Percentiles rank a stretch among this genome's conserved stretches.
Conservation (phyloP, 257 asterid species). For the Ocimum tenuiflorum region DNA sequence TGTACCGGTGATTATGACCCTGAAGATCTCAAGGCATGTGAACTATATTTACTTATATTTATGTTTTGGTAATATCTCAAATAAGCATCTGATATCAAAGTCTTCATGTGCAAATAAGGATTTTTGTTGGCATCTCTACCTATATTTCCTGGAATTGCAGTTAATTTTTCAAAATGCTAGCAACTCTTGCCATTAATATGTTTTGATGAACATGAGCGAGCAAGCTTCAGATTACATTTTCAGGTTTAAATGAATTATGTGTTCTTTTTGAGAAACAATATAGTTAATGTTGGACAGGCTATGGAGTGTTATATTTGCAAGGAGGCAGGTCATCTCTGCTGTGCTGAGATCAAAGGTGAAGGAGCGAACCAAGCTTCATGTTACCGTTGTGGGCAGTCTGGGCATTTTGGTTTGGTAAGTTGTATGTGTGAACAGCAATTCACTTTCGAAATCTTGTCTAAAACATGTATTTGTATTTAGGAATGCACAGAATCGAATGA, state of each 20-base stretch:
- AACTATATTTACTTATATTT: background rate
- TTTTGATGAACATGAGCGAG: background rate
- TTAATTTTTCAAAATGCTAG: too few species aligned
- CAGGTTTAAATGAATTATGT: too few species aligned
- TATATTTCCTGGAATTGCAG: too few species aligned
- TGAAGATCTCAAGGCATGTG: slow-evolving; percentile 46
- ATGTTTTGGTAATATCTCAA: background rate
- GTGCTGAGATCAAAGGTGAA: slow-evolving; percentile 23
- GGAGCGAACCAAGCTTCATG: slow-evolving; percentile 33
- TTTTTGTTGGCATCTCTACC: background rate
- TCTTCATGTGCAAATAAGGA: background rate
- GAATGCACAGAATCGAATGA: slow-evolving; percentile 16
- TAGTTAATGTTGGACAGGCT: slow-evolving; percentile 27
- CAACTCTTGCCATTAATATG: background rate
- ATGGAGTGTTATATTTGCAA: slow-evolving; percentile 38
- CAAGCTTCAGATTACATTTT: too few species aligned
- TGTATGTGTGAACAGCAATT: background rate
- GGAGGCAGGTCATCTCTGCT: slow-evolving; percentile 44
- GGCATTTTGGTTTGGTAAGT: slow-evolving; percentile 39
- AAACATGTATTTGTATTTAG: slow-evolving; percentile 19
- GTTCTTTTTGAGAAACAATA: slow-evolving; percentile 11
- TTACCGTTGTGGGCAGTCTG: slow-evolving; percentile 40
- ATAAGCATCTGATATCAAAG: background rate
- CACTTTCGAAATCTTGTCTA: background rate
- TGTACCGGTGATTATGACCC: slow-evolving; percentile 32